Evolutionary conservation across 495 filamentous ascomycete genomes (phyloP), one percentile per base, ranked within the genome.

Genomic region (Xeromyces bisporus): DNA sequence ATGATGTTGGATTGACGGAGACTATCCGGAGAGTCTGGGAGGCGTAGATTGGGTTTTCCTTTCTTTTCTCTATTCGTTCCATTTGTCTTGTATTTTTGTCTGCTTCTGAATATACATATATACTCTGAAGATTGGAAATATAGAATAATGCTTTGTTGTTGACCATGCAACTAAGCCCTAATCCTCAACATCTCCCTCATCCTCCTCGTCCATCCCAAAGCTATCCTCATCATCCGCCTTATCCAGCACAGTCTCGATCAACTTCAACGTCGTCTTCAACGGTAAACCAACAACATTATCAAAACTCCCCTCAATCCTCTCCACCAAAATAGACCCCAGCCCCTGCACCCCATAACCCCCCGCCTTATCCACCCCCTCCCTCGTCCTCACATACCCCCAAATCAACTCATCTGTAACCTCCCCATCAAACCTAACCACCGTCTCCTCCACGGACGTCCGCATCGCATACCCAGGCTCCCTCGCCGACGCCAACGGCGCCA

Each of bases 271-370:
- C 43, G 73, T 67, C 47, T 82, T 69, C 33, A 97, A 56, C 18
- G 89, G 89, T 60, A 97, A 51, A n/a, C 91, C 89, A 31, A 97
- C 72, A 5, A 96, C 89, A 60, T 96, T 96, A 66, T 97, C 87
- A 45, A 73, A 84, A 27, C 71, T 72, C 5, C 89, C 91, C 40
- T 93, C 77, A 34, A 97, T 77, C 53, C 64, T 75, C 54, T 93
- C 84, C 11, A 97, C 68, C 34, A 96, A 47, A 40, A 93, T 66
- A 1, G 73, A 69, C n/a, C 82, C 89, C 2, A 87, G 48, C 2
- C 86, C 86, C 54, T 97, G 89, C 26, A 96, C 62, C 7, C 83
- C 91, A 56, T 97, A 97, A 0, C 89, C 91, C 1, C 89, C 89
- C 0, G 89, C 91, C 64, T 96, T 97, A 55, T 97, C 89, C 15